These are phyloP conservation scores for Rhodotorula taiwanensis DNA, from an alignment of 768 basidiomycete genomes.

Conservation along the genomic window DNA sequence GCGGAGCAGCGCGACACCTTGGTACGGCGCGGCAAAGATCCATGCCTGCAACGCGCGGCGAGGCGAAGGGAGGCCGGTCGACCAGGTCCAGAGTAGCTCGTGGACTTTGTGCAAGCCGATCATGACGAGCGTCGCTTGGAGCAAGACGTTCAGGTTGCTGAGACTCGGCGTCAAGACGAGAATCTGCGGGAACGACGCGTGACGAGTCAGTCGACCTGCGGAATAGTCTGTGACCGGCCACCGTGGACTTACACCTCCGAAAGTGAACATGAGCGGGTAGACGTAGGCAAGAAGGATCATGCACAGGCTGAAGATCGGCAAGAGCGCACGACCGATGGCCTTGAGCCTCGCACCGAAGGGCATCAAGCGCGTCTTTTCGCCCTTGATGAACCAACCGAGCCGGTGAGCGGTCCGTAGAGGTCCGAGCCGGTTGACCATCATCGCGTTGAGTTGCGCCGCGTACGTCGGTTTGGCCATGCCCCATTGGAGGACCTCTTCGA, in stretches of 20 bases:
- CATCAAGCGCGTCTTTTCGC: conserved; percentile 32
- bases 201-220: not conserved
- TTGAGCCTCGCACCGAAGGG: conserved; percentile 23
- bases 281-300: conserved; percentile 25
- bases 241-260: conserved; percentile 28
- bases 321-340: conserved; percentile 23
- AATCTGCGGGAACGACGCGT: conserved; percentile 13
- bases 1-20: conserved; percentile 31
- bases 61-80: conserved; percentile 26
- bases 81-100: conserved; percentile 28
- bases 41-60: conserved; percentile 28
- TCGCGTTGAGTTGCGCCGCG: conserved; percentile 19
- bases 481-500: conserved; percentile 39
- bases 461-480: conserved; percentile 36
- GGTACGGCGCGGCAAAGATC: conserved; percentile 36
- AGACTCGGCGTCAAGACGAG: conserved; percentile 33
- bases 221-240: not conserved
- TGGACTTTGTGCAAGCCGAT: conserved; percentile 27
- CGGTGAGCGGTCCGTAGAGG: conserved; percentile 31
- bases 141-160: conserved; percentile 20
- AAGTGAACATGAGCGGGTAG: conserved; percentile 36
- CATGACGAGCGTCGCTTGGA: conserved; percentile 31
- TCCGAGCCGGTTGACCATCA: conserved; percentile 35
- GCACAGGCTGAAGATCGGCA: conserved; percentile 23
- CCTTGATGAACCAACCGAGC: conserved; percentile 25